These are phyloP conservation scores for Delphinella strobiligena DNA, from an alignment of 2,329 filamentous ascomycete genomes.

Conservation along the genomic window DNA sequence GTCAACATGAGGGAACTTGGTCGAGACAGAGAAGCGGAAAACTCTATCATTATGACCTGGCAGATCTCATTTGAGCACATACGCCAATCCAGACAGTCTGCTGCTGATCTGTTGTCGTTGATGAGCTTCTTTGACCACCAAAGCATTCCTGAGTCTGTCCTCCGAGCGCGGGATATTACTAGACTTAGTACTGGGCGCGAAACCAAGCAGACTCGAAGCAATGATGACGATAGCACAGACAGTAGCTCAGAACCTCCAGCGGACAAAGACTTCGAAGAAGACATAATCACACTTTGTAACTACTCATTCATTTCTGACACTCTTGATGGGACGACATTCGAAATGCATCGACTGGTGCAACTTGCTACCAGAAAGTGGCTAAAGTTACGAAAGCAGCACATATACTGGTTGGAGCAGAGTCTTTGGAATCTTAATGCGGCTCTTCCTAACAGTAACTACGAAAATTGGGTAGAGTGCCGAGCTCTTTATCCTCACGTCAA, in stretches of 20 bases:
- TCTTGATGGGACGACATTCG: conserved; percentile 1
- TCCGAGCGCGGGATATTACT: too few species aligned
- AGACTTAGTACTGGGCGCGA: too few species aligned
- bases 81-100: conserved; percentile 2
- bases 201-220: neutral
- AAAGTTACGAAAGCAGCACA: conserved; percentile 3
- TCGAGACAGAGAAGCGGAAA: conserved; percentile 10
- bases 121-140: conserved; percentile 4
- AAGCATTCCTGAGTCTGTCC: neutral
- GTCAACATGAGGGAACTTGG: conserved; percentile 2
- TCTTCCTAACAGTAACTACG: conserved; percentile 10
- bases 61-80: conserved; percentile 16
- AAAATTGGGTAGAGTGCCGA: conserved; percentile 11
- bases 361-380: conserved; percentile 20
- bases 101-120: conserved; percentile 2
- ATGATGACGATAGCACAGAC: neutral
- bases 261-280: neutral
- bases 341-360: conserved; percentile 22
- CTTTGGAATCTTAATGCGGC: conserved; percentile 4
- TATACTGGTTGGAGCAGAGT: conserved; percentile 2
- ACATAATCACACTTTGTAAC: neutral
- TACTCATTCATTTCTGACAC: neutral
- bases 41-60: conserved; percentile 15
- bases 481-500: conserved; percentile 7
- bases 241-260: neutral